phyloP scores from a whole-genome alignment of 805 yeast genomes.

The Sugiyamaella chiloensis region DNA sequence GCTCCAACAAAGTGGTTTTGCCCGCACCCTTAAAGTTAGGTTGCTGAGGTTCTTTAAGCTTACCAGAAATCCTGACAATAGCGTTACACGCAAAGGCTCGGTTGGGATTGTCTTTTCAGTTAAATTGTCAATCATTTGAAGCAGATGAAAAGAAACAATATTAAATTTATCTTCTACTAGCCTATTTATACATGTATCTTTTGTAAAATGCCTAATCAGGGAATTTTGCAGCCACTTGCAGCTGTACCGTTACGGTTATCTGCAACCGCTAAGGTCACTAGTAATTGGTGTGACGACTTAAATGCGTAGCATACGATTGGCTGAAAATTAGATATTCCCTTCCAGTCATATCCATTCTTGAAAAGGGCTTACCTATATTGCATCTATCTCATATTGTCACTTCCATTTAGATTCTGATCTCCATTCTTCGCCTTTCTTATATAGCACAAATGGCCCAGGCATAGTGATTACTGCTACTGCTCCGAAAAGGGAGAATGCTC shows the following conservation, averaged over 20 bases:
- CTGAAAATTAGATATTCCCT: too few species aligned
- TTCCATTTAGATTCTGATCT: conserved; percentile 9
- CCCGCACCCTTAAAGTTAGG: conserved; percentile 38
- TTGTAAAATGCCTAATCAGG: too few species aligned
- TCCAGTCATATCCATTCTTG: too few species aligned
- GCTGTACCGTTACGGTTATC: too few species aligned
- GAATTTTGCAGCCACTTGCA: too few species aligned
- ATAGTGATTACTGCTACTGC: conserved; percentile 8
- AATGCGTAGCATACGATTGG: too few species aligned
- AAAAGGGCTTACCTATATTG: too few species aligned
- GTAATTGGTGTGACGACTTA: too few species aligned
- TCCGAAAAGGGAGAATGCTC: conserved; percentile 16
- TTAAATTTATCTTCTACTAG: too few species aligned
- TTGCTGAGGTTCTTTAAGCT: neutral
- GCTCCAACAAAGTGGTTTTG: conserved; percentile 46
- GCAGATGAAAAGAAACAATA: neutral
- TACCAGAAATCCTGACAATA: conserved; percentile 44
- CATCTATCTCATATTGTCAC: neutral
- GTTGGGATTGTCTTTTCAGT: neutral
- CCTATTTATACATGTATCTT: too few species aligned
- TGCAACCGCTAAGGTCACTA: too few species aligned
- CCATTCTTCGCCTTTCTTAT: conserved; percentile 8
- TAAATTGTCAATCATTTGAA: neutral
- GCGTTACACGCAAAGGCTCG: conserved; percentile 43
- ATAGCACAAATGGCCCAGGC: conserved; percentile 15